Base-by-base conservation (phyloP, 805 yeast genomes). In the Nakazawaea laoshanensis region DNA sequence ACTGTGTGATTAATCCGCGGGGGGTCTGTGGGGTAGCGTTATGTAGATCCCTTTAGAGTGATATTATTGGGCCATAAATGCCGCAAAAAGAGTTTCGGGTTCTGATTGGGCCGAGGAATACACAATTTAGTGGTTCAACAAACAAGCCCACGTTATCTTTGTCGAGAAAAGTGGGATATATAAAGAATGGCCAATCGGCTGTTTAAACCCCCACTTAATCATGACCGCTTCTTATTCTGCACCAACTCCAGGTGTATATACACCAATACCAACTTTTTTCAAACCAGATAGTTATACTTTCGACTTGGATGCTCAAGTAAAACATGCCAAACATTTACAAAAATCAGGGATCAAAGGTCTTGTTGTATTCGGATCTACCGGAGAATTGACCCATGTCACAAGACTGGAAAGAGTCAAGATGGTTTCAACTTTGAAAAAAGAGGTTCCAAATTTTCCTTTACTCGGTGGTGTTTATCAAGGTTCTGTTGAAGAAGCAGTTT, bases 241-340 rank as follows among this genome's bases (percentile, higher is more conserved):
- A 27, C 38, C 38, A 27, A 16, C 24, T 6, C 38, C 38, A 35
- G 72, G 72, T 23, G 55, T 72, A 24, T 72, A 71, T 52, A 65
- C 73, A 8, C 77, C 77, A 19, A 55, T 61, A 10, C 71, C 72
- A 37, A 70, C 78, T 5, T 71, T 72, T 47, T 70, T 68, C 65
- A 63, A 65, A 43, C 49, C 48, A 28, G 63, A 60, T 36, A 56
- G 55, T 23, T 35, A 36, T 23, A 51, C 66, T 3, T 52, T 69
- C 23, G 74, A 70, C 43, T 46, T 48, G 27, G 71, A 60, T 4
- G 47, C 74, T 18, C 71, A 65, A 45, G 49, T 62, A 30, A 48
- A 54, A 29, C 75, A 69, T 42, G 63, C 72, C 22, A 54, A 58
- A 29, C 58, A 44, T 46, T 52, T 71, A 29, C 48, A 60, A 26